Base-by-base conservation (phyloP, 1,284 basidiomycete species). In the Ustilago xerochloae region DNA sequence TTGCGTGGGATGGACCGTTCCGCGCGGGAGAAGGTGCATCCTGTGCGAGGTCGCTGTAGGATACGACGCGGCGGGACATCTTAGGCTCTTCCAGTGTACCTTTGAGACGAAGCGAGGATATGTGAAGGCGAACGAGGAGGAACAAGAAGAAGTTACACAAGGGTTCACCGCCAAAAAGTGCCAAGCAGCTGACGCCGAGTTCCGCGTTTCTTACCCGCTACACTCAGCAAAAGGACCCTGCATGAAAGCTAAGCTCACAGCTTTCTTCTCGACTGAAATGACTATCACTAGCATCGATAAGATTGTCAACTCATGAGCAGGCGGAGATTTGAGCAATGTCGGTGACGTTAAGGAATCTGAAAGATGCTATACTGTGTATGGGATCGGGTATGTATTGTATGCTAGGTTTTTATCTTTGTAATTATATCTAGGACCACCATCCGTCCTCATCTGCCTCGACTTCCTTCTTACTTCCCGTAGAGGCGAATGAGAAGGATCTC, bases 391-490 rank as follows among this genome's bases (percentile, higher is more conserved):
- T 53, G 28, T 8, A 30, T 38, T 43, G 9, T 43, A n/a, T 49
- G 10, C 10, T 33, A 46, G 30, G 41, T 18, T 20, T 41, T 28
- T 32, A 35, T 13, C 20, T 26, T 29, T 29, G 6, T 20, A 8
- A 12, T 9, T 24, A 8, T 28, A 1, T 15, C 33, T 52, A 74
- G 20, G 60, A 64, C 73, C 73, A 75, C 73, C 73, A 75, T 6
- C 73, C 73, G 15, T 61, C 73, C 8, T 67, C 67, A 32, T 75
- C 73, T 13, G 64, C 56, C 54, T 66, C 61, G 24, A 75, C 68
- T 30, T 75, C 67, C 28, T 43, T 50, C n/a, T 48, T 50, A 28
- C 57, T 47, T 0, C 38, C 38, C 20, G 55, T 57, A 15, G 53
- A 57, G 8, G 62, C 66, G 13, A 63, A 63, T 2, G 65, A 68